Conservation (phyloP, 768 basidiomycete genomes). For the Leccinum variicolor region DNA sequence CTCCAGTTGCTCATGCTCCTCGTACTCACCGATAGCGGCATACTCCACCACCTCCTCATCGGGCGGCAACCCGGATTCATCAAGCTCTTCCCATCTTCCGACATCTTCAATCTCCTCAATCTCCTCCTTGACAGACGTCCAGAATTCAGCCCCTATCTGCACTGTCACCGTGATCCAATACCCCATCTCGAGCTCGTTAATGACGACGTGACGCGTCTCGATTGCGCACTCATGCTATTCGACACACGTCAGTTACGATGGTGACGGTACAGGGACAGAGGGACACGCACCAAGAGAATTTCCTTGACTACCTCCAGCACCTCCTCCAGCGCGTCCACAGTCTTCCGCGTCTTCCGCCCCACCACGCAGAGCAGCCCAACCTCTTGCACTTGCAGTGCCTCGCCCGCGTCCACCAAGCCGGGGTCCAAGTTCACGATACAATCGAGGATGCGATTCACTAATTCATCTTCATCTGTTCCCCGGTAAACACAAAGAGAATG, state of each 20-base stretch:
- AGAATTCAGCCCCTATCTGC: neutral
- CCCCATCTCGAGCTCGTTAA: slow-evolving; percentile 17
- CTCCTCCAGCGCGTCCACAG: neutral
- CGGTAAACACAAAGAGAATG: neutral
- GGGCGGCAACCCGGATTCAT: neutral
- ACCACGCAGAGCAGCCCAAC: slow-evolving; percentile 10
- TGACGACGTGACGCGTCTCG: neutral
- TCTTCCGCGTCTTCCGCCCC: slow-evolving; percentile 1
- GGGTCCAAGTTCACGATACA: slow-evolving; percentile 6
- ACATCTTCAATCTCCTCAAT: neutral
- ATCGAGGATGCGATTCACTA: slow-evolving; percentile 5
- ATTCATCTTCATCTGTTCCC: slow-evolving; percentile 7
- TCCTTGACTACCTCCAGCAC: neutral
- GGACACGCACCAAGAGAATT: slow-evolving; percentile 8
- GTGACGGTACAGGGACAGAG: neutral
- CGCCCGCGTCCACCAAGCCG: neutral
- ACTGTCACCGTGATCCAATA: slow-evolving; percentile 13
- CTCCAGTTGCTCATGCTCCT: neutral
- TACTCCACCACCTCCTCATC: neutral
- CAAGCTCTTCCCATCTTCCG: neutral
- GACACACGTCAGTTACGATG: too few relatives aligned
- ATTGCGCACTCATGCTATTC: slow-evolving; percentile 1
- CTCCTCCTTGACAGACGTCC: neutral
- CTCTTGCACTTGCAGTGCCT: slow-evolving; percentile 5
- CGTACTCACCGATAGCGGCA: neutral